phyloP scores from a whole-genome alignment of 2,329 filamentous ascomycete genomes.

The Xylaria sp. region DNA sequence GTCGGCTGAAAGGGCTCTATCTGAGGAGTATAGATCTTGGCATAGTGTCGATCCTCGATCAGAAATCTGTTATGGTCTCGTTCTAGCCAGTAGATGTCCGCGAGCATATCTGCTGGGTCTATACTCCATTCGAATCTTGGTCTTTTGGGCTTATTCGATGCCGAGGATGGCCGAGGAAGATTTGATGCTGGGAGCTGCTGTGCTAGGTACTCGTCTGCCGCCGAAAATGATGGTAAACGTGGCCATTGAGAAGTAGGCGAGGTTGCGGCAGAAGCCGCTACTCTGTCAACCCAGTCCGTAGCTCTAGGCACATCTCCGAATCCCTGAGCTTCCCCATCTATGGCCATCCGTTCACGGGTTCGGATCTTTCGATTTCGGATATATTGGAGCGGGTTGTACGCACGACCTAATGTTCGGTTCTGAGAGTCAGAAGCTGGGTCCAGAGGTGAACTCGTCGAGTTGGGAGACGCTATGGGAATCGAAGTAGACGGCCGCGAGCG shows the following conservation, averaged over 20 bases:
- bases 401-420: slow-evolving; percentile 65
- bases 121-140: slow-evolving; percentile 87
- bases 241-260: slow-evolving; percentile 50
- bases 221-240: slow-evolving; percentile 58
- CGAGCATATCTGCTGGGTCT: slow-evolving; percentile 84
- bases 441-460: slow-evolving; percentile 38
- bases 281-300: slow-evolving; percentile 78
- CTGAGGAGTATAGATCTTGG: slow-evolving; percentile 70
- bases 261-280: slow-evolving; percentile 61
- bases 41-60: slow-evolving; percentile 82
- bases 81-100: slow-evolving; percentile 91
- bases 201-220: slow-evolving; percentile 57
- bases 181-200: slow-evolving; percentile 53
- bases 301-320: slow-evolving; percentile 80
- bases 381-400: slow-evolving; percentile 92
- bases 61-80: slow-evolving; percentile 80
- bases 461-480: slow-evolving; percentile 57
- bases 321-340: slow-evolving; percentile 79
- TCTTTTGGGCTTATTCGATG: slow-evolving; percentile 70
- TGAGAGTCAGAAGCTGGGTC: slow-evolving; percentile 49
- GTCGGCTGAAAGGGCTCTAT: slow-evolving; percentile 29
- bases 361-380: slow-evolving; percentile 90
- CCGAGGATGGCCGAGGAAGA: slow-evolving; percentile 54
- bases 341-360: slow-evolving; percentile 76
- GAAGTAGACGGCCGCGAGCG: slow-evolving; percentile 52